Conservation (phyloP, 371 early-diverging fungal species). For the Mucor racemosus region DNA sequence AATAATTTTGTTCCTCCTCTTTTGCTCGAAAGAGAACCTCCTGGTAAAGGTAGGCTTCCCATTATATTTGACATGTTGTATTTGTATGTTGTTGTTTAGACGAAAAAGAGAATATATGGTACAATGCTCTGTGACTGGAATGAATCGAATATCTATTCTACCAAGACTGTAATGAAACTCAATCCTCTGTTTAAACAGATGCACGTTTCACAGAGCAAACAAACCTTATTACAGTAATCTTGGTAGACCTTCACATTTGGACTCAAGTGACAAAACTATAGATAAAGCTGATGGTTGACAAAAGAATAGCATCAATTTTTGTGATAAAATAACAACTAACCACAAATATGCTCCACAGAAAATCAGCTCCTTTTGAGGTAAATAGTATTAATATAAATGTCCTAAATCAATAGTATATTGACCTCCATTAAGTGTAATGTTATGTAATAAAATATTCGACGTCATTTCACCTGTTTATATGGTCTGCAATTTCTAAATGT, state of each 20-base stretch:
- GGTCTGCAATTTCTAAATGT: slow-evolving; percentile 1
- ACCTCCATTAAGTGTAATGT: too few species aligned
- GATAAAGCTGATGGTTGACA: too few species aligned
- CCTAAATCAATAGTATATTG: too few species aligned
- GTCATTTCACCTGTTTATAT: slow-evolving; percentile 2
- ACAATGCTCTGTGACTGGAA: slow-evolving; percentile 2
- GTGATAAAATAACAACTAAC: too few species aligned
- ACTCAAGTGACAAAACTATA: too few species aligned
- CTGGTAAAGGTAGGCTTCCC: slow-evolving; percentile 28
- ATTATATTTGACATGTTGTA: slow-evolving; percentile 12
- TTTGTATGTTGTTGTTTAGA: background rate
- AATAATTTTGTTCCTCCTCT: slow-evolving; percentile 5
- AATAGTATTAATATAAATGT: too few species aligned
- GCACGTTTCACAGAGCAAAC: background rate
- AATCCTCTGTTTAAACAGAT: background rate
- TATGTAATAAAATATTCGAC: background rate
- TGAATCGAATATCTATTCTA: background rate
- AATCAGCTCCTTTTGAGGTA: too few species aligned
- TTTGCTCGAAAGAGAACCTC: slow-evolving; percentile 13
- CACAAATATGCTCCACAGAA: too few species aligned
- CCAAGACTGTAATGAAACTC: background rate
- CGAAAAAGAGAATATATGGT: background rate
- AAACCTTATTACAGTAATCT: too few species aligned
- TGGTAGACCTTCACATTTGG: too few species aligned
- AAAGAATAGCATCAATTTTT: too few species aligned